Percentiles rank a stretch among this genome's conserved stretches.
phyloP scores from a whole-genome alignment of 129 eudicot genomes.

The Saposhnikovia divaricata region DNA sequence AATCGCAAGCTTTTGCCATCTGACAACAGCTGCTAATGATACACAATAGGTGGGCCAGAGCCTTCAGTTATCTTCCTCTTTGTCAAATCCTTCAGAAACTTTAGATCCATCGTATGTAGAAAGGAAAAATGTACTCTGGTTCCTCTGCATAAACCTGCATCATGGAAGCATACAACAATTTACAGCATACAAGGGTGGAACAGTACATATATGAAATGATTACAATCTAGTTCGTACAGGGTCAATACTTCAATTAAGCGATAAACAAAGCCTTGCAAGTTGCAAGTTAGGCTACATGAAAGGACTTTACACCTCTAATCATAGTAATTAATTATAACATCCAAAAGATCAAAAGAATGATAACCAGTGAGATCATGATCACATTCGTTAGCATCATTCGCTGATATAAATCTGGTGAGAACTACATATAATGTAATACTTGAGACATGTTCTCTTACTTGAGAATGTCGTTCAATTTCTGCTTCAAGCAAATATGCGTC shows the following conservation, averaged over 20 bases:
- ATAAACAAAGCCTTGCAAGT: not conserved
- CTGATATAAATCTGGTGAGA: not conserved
- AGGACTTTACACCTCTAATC: not conserved
- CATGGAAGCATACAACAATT: not conserved
- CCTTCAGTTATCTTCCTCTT: conserved; percentile 51
- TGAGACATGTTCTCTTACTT: conserved; percentile 35
- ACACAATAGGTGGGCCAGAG: conserved; percentile 18
- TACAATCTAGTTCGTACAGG: not conserved
- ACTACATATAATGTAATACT: not conserved
- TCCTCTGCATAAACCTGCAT: conserved; percentile 76
- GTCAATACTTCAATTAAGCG: not conserved
- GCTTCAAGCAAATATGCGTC: conserved; percentile 57
- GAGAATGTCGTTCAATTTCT: conserved; percentile 71
- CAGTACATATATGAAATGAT: not conserved
- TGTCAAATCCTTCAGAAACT: conserved; percentile 44
- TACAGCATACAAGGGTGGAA: not conserved
- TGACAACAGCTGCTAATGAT: conserved; percentile 21
- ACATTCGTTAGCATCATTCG: not conserved
- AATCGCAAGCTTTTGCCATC: conserved; percentile 10
- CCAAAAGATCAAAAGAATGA: not conserved
- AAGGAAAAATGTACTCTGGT: conserved; percentile 64
- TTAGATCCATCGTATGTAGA: conserved; percentile 52
- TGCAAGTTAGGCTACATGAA: not conserved
- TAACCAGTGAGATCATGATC: not conserved
- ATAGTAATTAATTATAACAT: not conserved